phyloP scores from a whole-genome alignment of 768 basidiomycete species.

The Macrocybe gigantea region DNA sequence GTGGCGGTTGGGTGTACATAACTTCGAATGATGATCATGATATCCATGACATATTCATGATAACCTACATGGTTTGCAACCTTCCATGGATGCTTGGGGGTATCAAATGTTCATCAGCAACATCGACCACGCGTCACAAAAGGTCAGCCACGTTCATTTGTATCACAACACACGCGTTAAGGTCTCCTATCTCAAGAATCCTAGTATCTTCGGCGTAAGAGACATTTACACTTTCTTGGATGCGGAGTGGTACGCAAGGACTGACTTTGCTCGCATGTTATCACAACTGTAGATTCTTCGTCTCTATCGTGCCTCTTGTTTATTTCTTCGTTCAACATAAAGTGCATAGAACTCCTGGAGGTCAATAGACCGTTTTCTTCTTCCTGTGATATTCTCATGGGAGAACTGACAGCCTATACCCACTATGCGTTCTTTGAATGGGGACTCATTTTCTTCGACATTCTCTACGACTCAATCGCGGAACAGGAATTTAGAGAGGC shows the following conservation, averaged over 20 bases:
- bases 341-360: slow-evolving; percentile 71
- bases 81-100: slow-evolving; percentile 87
- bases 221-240: not conserved
- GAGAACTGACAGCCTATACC: slow-evolving; percentile 63
- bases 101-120: slow-evolving; percentile 28
- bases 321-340: slow-evolving; percentile 89
- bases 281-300: slow-evolving; percentile 53
- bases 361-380: slow-evolving; percentile 29
- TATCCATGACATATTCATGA: slow-evolving; percentile 84
- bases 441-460: slow-evolving; percentile 69
- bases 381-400: not conserved
- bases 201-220: not conserved
- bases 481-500: slow-evolving; percentile 52
- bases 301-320: slow-evolving; percentile 62
- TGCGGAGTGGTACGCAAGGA: slow-evolving; percentile 15
- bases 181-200: not conserved
- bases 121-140: too few species aligned
- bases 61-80: slow-evolving; percentile 77
- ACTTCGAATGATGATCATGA: slow-evolving; percentile 83
- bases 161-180: too few species aligned
- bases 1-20: slow-evolving; percentile 91
- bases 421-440: slow-evolving; percentile 86
- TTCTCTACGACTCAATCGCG: slow-evolving; percentile 66
- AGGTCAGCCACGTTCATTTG: too few species aligned
- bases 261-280: not conserved